Evolutionary conservation across 192 early-diverging fungal species (phyloP).

Genomic region (Entomortierella chlamydospora): DNA sequence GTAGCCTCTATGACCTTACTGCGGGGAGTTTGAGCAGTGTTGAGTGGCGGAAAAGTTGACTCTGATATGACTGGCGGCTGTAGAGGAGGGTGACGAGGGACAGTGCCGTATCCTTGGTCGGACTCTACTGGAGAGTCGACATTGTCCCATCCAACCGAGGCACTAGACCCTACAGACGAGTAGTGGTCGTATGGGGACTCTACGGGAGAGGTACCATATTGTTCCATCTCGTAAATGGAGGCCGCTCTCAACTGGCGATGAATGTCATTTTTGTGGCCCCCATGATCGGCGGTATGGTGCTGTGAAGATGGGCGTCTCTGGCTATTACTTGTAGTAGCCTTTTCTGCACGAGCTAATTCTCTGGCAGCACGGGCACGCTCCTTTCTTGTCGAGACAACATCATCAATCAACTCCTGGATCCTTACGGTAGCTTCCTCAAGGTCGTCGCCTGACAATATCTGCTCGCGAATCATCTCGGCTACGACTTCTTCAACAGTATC

Average conservation of each 20-base stretch:
- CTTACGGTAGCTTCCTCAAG: slow-evolving; percentile 36
- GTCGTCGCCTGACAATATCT: slow-evolving; percentile 50
- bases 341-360: background rate
- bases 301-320: background rate
- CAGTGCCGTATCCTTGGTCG: slow-evolving; percentile 51
- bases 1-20: background rate
- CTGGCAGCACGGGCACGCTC: slow-evolving; percentile 17
- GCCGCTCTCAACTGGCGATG: slow-evolving; percentile 35
- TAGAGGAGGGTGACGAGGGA: slow-evolving; percentile 27
- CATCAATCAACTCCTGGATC: slow-evolving; percentile 51
- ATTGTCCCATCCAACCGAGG: slow-evolving; percentile 22
- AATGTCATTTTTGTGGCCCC: slow-evolving; percentile 21
- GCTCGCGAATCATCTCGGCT: slow-evolving; percentile 66
- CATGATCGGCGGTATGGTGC: slow-evolving; percentile 16
- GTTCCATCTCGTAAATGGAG: slow-evolving; percentile 31
- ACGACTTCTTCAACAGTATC: slow-evolving; percentile 84
- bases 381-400: slow-evolving; percentile 17
- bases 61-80: slow-evolving; percentile 40
- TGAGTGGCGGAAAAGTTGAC: slow-evolving; percentile 43
- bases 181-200: slow-evolving; percentile 44
- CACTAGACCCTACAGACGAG: slow-evolving; percentile 41
- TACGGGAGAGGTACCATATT: slow-evolving; percentile 44
- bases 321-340: background rate
- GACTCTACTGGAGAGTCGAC: slow-evolving; percentile 33
- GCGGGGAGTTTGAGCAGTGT: background rate